These are phyloP conservation scores for Naumovozyma baii DNA, from an alignment of 805 yeast species.

Conservation along the genomic window DNA sequence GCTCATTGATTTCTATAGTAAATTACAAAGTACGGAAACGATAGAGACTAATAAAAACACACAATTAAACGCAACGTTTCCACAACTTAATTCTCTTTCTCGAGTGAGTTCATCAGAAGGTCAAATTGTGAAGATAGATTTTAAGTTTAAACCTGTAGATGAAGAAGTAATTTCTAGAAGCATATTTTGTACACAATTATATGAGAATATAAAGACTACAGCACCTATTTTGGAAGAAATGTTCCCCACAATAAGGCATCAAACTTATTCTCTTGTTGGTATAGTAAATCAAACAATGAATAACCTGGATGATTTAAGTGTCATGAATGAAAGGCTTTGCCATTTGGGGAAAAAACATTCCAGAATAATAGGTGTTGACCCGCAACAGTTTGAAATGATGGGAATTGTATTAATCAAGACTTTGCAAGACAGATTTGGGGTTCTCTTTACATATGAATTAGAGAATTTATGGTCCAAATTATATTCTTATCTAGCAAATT, in stretches of 20 bases:
- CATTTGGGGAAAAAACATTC: slow-evolving; percentile 68
- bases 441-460: slow-evolving; percentile 45
- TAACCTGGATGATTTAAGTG: slow-evolving; percentile 49
- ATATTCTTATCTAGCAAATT: slow-evolving; percentile 58
- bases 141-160: not conserved
- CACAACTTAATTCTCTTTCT: not conserved
- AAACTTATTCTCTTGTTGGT: slow-evolving; percentile 73
- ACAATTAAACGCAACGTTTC: not conserved
- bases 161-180: slow-evolving; percentile 30
- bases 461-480: slow-evolving; percentile 66
- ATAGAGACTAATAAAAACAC: not conserved
- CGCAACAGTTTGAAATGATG: slow-evolving; percentile 59
- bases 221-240: slow-evolving; percentile 50
- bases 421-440: slow-evolving; percentile 51
- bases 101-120: not conserved
- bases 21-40: not conserved
- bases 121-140: not conserved
- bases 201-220: slow-evolving; percentile 54
- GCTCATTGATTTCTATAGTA: slow-evolving; percentile 3
- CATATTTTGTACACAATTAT: slow-evolving; percentile 67
- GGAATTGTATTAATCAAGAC: slow-evolving; percentile 64
- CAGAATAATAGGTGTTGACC: slow-evolving; percentile 63
- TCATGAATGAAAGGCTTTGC: slow-evolving; percentile 49
- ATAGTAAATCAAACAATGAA: slow-evolving; percentile 59
- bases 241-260: slow-evolving; percentile 70